Percentiles rank a stretch among this genome's conserved stretches.
Evolutionary conservation across 345 rosid genomes (phyloP).

Genomic region (Durio zibethinus): DNA sequence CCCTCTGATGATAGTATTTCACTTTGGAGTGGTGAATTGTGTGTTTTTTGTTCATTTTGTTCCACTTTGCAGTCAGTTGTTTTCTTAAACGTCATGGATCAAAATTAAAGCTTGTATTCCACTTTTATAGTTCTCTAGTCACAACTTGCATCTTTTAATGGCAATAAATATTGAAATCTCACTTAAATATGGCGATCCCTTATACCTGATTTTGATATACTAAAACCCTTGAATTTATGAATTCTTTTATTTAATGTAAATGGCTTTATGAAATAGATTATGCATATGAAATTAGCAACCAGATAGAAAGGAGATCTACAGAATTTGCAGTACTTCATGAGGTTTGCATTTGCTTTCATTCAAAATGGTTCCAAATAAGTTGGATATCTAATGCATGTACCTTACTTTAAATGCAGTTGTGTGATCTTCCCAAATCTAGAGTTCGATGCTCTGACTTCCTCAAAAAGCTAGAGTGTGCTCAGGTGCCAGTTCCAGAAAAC

Average conservation of each 20-base stretch:
- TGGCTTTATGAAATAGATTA: background rate
- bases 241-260: background rate
- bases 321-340: conserved; percentile 1
- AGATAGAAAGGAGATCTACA: background rate
- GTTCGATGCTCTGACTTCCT: conserved; percentile 73
- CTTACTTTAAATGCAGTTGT: conserved; percentile 50
- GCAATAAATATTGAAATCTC: conserved; percentile 1
- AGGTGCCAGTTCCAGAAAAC: conserved; percentile 43
- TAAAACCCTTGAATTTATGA: background rate
- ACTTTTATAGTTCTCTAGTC: background rate
- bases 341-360: background rate
- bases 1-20: background rate
- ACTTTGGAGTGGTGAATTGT: background rate
- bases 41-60: background rate
- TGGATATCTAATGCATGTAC: background rate
- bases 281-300: background rate
- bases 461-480: conserved; percentile 64
- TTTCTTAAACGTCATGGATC: background rate
- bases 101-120: background rate
- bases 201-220: background rate
- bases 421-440: conserved; percentile 80
- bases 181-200: background rate
- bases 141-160: background rate
- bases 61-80: background rate
- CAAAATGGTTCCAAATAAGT: conserved; percentile 2